These are phyloP conservation scores for Cyclotella baltica DNA, from an alignment of 108 stramenopile genomes.

Conservation along the genomic window DNA sequence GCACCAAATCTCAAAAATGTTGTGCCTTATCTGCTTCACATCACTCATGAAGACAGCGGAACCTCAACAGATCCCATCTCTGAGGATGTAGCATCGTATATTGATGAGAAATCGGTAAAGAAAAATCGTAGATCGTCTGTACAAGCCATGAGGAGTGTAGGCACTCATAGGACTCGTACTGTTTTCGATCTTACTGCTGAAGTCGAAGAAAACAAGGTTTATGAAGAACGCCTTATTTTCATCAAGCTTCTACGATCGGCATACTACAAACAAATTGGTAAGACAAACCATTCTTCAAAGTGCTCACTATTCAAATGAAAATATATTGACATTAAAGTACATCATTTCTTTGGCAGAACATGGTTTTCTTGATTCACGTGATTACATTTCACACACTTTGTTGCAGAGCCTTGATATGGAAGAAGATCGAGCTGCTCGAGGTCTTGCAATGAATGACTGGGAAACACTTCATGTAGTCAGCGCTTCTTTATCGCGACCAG, in stretches of 20 bases:
- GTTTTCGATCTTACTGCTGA: not conserved
- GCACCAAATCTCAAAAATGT: slow-evolving; percentile 57
- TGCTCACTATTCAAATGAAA: slow-evolving; percentile 27
- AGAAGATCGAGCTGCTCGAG: slow-evolving; percentile 46
- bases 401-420: slow-evolving; percentile 59
- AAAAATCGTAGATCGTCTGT: not conserved
- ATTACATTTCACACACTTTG: slow-evolving; percentile 53
- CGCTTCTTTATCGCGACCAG: slow-evolving; percentile 4
- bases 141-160: not conserved
- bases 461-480: slow-evolving; percentile 29
- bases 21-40: slow-evolving; percentile 57
- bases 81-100: not conserved
- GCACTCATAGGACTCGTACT: slow-evolving; percentile 1
- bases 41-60: not conserved
- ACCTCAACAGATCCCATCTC: slow-evolving; percentile 3
- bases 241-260: slow-evolving; percentile 49
- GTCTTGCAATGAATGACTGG: slow-evolving; percentile 50
- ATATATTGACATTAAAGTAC: not conserved
- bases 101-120: not conserved
- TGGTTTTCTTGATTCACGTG: slow-evolving; percentile 61
- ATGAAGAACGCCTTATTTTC: slow-evolving; percentile 19
- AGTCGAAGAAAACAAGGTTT: not conserved
- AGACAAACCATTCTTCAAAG: slow-evolving; percentile 44
- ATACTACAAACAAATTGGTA: slow-evolving; percentile 56
- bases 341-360: no score